Evolutionary conservation across 1,284 basidiomycete genomes (phyloP).

Genomic region (Marasmius oreades): DNA sequence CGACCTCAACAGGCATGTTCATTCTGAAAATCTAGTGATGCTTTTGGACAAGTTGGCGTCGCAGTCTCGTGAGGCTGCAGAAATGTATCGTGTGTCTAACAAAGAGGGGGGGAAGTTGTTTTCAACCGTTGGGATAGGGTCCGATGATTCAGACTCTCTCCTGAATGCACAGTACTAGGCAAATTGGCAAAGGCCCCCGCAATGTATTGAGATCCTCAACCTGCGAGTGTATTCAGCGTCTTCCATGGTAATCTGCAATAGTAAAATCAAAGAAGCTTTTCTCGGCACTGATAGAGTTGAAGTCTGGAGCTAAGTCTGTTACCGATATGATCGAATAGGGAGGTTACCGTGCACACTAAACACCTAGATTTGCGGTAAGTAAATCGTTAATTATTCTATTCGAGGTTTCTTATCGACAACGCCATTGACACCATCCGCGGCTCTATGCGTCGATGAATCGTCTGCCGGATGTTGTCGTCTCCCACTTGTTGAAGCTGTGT

Average conservation of each 20-base stretch:
- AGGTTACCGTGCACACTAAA: no score
- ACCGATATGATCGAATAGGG: no score
- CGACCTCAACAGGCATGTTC: background rate
- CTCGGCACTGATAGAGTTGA: no score
- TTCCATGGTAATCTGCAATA: no score
- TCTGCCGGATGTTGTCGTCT: conserved; percentile 14
- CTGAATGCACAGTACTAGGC: no score
- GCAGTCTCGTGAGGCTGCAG: conserved; percentile 48
- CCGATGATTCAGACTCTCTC: no score
- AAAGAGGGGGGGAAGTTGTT: conserved; percentile 72
- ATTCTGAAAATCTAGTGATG: conserved; percentile 34
- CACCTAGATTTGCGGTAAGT: no score
- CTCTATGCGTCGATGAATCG: background rate
- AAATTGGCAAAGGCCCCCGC: no score
- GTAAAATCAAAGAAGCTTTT: no score
- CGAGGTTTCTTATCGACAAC: conserved; percentile 27
- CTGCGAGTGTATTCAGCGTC: no score
- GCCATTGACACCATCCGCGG: background rate
- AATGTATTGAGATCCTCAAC: no score
- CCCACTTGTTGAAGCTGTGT: conserved; percentile 9
- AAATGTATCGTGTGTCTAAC: conserved; percentile 64
- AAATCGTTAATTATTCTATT: conserved; percentile 18
- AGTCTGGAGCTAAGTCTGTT: no score
- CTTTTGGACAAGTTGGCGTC: conserved; percentile 66
- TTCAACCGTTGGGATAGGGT: conserved; percentile 74